These are phyloP conservation scores for Jamesozyma rosinii DNA, from an alignment of 805 yeast genomes.

Conservation along the genomic window DNA sequence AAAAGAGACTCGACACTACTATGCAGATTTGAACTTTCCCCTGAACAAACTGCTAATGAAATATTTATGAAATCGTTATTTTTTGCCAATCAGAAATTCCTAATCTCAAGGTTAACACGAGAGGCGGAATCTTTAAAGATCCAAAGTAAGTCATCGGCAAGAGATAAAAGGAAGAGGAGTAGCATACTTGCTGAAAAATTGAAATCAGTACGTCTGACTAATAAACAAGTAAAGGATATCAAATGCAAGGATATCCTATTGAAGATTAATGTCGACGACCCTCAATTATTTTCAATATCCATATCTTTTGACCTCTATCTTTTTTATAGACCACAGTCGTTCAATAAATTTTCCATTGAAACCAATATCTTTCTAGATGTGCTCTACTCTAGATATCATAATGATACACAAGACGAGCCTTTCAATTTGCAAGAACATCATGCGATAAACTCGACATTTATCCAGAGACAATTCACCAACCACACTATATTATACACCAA, in stretches of 20 bases:
- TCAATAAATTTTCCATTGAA: slow-evolving; percentile 22
- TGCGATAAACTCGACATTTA: slow-evolving; percentile 8
- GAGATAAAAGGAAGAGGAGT: background rate
- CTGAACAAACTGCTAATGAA: background rate
- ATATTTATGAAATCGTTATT: background rate
- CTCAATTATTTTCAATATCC: background rate
- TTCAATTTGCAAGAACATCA: background rate
- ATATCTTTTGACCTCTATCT: slow-evolving; percentile 5
- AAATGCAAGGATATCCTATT: background rate
- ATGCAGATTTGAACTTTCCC: background rate
- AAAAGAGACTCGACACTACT: background rate
- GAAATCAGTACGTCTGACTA: background rate
- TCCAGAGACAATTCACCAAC: slow-evolving; percentile 21
- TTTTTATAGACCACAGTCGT: slow-evolving; percentile 6
- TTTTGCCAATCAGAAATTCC: background rate
- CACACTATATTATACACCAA: slow-evolving; percentile 20
- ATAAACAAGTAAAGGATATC: slow-evolving; percentile 5
- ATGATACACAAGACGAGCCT: background rate
- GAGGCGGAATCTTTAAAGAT: background rate
- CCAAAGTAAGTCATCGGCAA: background rate
- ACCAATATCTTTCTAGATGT: slow-evolving; percentile 17
- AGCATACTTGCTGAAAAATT: background rate
- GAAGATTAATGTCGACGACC: background rate
- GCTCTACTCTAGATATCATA: slow-evolving; percentile 10
- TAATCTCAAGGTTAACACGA: background rate